Base-by-base conservation (phyloP, 768 basidiomycete species). In the Russula sp. region DNA sequence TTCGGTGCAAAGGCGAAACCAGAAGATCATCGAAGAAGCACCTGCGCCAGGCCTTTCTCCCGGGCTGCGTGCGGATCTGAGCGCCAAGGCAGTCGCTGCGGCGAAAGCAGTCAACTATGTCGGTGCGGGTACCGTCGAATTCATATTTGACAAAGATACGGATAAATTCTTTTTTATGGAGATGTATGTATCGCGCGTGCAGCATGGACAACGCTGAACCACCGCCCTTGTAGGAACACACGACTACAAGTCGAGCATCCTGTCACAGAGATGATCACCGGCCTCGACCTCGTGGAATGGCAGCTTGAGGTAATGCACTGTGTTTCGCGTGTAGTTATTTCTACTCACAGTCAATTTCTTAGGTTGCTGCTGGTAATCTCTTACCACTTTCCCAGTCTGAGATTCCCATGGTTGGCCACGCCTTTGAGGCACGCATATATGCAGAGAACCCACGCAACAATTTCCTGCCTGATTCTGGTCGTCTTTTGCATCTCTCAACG, bases 21-120 rank as follows among this genome's bases (percentile, higher is more conserved):
- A 98, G 78, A 98, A 97, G 81, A 92, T 94, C 59, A 93, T 95
- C 61, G 91, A 93, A 73, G 91, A 93, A 84, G 93, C 95, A 2
- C 95, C 95, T 22, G 95, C 93, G 6, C 95, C 95, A 10, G 91
- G 93, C 2, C 75, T 98, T 47, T 83, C 86, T 2, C 76, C 83
- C 1, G 90, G 91, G 59, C 78, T 95, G 48, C 81, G 94, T 35
- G 84, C 83, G 35, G 88, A 93, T 67, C 75, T 98, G 61, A 86
- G 91, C 52, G 81, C 81, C 39, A 96, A 94, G 73, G 94, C 95
- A 3, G 81, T 95, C 25, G 91, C 90, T 50, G 94, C 95, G n/a
- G 93, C 94, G 6, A 84, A 81, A 70, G 94, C 95, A 4, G 94
- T 98, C 50, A 80, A 86, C 61, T 98, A 98, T 69, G 86, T 91